These are phyloP conservation scores for Fusarium sp. DNA, from an alignment of 2,329 filamentous ascomycete species.

Conservation along the genomic window DNA sequence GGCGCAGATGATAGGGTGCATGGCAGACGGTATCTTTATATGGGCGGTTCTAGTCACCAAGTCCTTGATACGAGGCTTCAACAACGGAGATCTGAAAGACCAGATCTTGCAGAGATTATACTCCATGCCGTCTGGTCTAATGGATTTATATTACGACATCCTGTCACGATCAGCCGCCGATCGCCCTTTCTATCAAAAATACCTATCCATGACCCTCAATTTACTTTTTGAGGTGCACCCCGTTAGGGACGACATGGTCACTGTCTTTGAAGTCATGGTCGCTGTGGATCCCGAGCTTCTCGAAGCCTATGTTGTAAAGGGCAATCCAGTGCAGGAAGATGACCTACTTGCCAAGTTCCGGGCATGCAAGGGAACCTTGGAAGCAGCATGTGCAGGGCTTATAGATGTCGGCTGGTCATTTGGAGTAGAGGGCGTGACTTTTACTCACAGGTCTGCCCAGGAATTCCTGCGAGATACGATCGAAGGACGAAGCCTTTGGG, in stretches of 20 bases:
- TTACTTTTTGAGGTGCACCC: not conserved
- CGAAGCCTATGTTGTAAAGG: not conserved
- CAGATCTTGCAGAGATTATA: not conserved
- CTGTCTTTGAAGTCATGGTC: not conserved
- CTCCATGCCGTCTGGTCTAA: not conserved
- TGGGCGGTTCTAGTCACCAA: conserved; percentile 8
- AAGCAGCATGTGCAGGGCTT: not conserved
- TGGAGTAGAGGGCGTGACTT: not conserved
- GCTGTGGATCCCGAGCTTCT: not conserved
- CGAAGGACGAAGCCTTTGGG: not conserved
- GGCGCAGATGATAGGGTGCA: not conserved
- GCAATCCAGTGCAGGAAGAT: not conserved
- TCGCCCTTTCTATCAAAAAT: not conserved
- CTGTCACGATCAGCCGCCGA: not conserved
- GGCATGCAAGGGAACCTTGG: not conserved
- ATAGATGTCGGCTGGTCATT: not conserved
- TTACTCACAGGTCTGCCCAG: not conserved
- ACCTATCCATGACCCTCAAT: not conserved
- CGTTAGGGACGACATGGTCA: not conserved
- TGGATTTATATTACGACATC: not conserved
- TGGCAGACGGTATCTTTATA: conserved; percentile 5
- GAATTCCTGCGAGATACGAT: not conserved
- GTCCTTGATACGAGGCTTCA: conserved; percentile 2
- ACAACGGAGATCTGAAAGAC: not conserved
- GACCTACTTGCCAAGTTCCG: not conserved